A percentile compares a stretch with the other conserved stretches of the same genome.
These are phyloP conservation scores for Bauhinia variegata DNA, from an alignment of 306 rosid species.

Conservation along the genomic window DNA sequence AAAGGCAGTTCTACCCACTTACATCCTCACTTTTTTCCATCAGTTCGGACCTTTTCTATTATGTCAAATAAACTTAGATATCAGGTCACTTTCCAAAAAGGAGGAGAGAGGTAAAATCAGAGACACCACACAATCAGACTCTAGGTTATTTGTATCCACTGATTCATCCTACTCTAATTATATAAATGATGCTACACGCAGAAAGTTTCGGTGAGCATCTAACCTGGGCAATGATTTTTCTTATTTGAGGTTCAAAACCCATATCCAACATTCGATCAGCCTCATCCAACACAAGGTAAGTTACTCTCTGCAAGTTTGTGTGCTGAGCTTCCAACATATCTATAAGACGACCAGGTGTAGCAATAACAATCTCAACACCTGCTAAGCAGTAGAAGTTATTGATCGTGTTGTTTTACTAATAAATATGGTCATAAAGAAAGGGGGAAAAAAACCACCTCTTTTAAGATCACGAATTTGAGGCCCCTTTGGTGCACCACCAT, in stretches of 20 bases:
- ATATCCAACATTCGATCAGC: slow-evolving; percentile 99
- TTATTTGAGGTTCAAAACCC: slow-evolving; percentile 99
- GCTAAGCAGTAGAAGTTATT: slow-evolving; percentile 33
- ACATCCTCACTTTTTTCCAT: no score
- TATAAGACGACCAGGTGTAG: slow-evolving; percentile 93
- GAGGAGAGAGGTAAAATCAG: not conserved
- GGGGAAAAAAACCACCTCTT: slow-evolving; percentile 53
- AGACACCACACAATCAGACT: not conserved
- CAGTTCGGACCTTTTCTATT: not conserved
- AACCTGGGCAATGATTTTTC: slow-evolving; percentile 85
- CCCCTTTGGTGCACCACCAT: slow-evolving; percentile 98
- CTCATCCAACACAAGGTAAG: slow-evolving; percentile 91
- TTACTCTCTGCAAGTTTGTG: slow-evolving; percentile 88
- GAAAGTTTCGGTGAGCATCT: slow-evolving; percentile 13
- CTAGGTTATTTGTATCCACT: not conserved
- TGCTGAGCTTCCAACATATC: slow-evolving; percentile 97
- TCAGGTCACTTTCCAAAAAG: no score
- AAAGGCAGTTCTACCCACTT: not conserved
- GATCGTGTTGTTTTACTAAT: slow-evolving; percentile 20
- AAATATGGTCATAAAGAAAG: not conserved
- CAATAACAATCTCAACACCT: slow-evolving; percentile 95
- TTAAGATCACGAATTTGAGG: slow-evolving; percentile 95
- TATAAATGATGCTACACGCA: not conserved
- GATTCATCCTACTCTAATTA: not conserved
- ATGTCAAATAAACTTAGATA: not conserved